Percentiles rank a stretch among this genome's conserved stretches.
Conservation (phyloP, 495 filamentous ascomycete genomes). For the Parachaetomium inaequale region DNA sequence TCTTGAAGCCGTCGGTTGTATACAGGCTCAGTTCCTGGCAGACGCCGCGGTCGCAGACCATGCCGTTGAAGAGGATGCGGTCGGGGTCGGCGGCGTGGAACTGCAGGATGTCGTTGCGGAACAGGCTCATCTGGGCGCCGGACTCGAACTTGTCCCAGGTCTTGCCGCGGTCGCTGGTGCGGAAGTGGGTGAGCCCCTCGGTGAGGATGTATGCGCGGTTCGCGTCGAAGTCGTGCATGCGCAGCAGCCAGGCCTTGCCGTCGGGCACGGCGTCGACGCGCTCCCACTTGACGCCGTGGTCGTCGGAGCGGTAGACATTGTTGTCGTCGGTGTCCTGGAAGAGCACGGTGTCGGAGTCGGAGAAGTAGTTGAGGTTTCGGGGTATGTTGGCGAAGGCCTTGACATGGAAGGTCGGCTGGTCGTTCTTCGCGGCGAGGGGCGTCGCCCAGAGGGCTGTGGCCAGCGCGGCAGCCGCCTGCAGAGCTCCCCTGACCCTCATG, state of each 20-base stretch:
- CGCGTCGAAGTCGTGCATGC: constrained; percentile 72
- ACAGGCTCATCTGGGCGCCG: constrained; percentile 43
- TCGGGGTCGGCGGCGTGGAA: constrained; percentile 80
- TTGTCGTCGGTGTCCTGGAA: constrained; percentile 54
- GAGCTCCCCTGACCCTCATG: constrained; percentile 47
- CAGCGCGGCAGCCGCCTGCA: constrained; percentile 41
- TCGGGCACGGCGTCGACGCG: constrained; percentile 59
- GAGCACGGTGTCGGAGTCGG: constrained; percentile 74
- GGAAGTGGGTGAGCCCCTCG: constrained; percentile 62
- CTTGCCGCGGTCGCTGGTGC: constrained; percentile 74
- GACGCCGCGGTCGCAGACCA: constrained; percentile 58
- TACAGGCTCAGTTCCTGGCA: constrained; percentile 64
- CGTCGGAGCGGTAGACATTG: constrained; percentile 65
- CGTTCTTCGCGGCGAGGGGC: constrained; percentile 46
- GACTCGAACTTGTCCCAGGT: constrained; percentile 72
- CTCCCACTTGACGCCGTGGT: constrained; percentile 75
- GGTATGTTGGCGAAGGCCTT: constrained; percentile 62
- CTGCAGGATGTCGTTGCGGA: constrained; percentile 50
- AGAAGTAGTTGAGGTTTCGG: constrained; percentile 71
- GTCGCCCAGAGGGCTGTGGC: constrained; percentile 40
- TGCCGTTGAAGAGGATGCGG: constrained; percentile 76
- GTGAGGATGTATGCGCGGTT: constrained; percentile 76
- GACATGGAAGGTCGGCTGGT: constrained; percentile 42
- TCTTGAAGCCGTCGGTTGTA: constrained; percentile 78
- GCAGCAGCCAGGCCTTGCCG: constrained; percentile 56